Evolutionary conservation across 257 asterid genomes (phyloP).

Genomic region (Gentiana dahurica): DNA sequence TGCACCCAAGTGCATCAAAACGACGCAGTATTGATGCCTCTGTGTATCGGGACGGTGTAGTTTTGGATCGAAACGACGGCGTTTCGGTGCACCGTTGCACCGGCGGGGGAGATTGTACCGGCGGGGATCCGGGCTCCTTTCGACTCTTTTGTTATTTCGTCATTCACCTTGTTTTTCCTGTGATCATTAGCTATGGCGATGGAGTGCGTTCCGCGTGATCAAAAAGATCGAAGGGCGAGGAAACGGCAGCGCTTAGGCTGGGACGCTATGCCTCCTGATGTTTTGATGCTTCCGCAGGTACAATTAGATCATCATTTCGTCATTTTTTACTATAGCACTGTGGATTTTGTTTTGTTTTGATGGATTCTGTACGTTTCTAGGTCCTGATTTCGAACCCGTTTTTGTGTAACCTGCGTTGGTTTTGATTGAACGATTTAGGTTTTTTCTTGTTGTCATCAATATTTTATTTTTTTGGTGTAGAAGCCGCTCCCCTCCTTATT

Average conservation of each 20-base stretch:
- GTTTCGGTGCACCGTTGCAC: no score
- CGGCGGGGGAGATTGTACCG: no score
- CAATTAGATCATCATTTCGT: not conserved
- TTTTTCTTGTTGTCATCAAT: no score
- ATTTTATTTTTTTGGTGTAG: no score
- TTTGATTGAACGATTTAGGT: not conserved
- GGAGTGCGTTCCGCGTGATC: constrained; percentile 59
- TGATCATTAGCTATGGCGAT: constrained; percentile 47
- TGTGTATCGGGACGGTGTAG: no score
- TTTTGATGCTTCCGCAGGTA: constrained; percentile 1
- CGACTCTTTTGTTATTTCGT: not conserved
- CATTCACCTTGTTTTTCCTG: constrained; percentile 6
- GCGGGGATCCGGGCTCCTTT: no score
- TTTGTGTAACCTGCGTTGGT: not conserved
- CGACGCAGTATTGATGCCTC: no score
- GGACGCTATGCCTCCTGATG: constrained; percentile 64
- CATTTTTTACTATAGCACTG: not conserved
- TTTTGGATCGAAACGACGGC: no score
- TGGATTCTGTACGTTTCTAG: constrained; percentile 1
- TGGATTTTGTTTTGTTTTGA: not conserved
- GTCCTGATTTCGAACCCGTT: not conserved
- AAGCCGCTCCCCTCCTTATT: no score
- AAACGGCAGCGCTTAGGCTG: constrained; percentile 84
- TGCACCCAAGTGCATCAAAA: no score
- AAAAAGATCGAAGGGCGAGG: constrained; percentile 71